A percentile compares a stretch with the other conserved stretches of the same genome.
phyloP scores from a whole-genome alignment of 2,329 filamentous ascomycete genomes.

The Chaetomium strumarium region DNA sequence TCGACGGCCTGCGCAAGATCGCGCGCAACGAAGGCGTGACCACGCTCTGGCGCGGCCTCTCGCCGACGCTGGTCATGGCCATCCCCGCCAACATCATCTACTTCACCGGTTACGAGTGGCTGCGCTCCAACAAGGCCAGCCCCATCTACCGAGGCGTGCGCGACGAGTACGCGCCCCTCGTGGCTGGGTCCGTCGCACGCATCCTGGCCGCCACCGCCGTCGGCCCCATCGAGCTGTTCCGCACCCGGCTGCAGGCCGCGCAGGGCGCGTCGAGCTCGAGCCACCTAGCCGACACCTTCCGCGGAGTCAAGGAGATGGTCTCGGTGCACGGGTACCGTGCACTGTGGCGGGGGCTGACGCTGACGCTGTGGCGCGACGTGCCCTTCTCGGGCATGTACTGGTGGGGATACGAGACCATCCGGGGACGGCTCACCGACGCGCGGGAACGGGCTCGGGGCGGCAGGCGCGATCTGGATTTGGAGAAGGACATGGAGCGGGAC shows the following conservation, averaged over 20 bases:
- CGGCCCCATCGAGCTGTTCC: slow-evolving; percentile 87
- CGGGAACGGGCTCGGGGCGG: slow-evolving; percentile 48
- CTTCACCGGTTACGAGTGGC: slow-evolving; percentile 95
- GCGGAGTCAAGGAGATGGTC: slow-evolving; percentile 75
- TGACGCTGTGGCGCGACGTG: slow-evolving; percentile 95
- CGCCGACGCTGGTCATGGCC: slow-evolving; percentile 91
- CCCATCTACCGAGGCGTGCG: slow-evolving; percentile 60
- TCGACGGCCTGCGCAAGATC: slow-evolving; percentile 91
- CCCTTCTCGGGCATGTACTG: slow-evolving; percentile 97
- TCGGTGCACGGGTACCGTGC: slow-evolving; percentile 67
- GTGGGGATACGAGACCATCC: slow-evolving; percentile 91
- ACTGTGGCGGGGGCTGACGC: slow-evolving; percentile 81
- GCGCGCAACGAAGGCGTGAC: slow-evolving; percentile 82
- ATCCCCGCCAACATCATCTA: slow-evolving; percentile 97
- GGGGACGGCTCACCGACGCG: slow-evolving; percentile 62
- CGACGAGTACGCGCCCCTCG: slow-evolving; percentile 71
- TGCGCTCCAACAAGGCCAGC: slow-evolving; percentile 67
- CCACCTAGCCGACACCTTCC: slow-evolving; percentile 73
- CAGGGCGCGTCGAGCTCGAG: slow-evolving; percentile 46
- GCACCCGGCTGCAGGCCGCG: slow-evolving; percentile 84
- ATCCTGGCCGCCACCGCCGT: slow-evolving; percentile 76
- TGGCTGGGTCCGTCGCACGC: slow-evolving; percentile 73
- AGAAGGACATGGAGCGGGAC: slow-evolving; percentile 28
- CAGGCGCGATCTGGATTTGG: slow-evolving; percentile 29
- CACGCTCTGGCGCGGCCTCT: slow-evolving; percentile 87